phyloP scores from a whole-genome alignment of 2,329 filamentous ascomycete genomes.

The Balansia obtecta region DNA sequence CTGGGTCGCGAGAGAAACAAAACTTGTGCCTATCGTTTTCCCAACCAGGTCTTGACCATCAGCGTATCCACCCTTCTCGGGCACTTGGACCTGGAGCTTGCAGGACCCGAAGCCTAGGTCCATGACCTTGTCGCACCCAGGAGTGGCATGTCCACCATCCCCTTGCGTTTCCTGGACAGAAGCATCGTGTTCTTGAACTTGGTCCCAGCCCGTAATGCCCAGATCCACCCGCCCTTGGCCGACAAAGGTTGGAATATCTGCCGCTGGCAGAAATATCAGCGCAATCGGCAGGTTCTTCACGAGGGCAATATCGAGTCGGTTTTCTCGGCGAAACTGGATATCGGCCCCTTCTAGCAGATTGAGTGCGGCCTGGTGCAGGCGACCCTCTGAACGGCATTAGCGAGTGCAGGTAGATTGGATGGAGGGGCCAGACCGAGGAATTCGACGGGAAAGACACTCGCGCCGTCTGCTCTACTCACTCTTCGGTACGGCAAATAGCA shows the following conservation, averaged over 20 bases:
- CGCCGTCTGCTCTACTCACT: slow-evolving; percentile 45
- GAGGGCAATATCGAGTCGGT: slow-evolving; percentile 89
- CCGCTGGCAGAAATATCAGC: slow-evolving; percentile 90
- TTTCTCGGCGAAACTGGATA: slow-evolving; percentile 92
- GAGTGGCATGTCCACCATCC: slow-evolving; percentile 30
- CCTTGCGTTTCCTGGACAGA: slow-evolving; percentile 37
- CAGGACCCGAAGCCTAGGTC: slow-evolving; percentile 85
- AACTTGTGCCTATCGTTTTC: slow-evolving; percentile 91
- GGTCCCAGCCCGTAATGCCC: slow-evolving; percentile 88
- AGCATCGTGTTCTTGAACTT: slow-evolving; percentile 82
- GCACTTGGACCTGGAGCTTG: slow-evolving; percentile 94
- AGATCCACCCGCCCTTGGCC: slow-evolving; percentile 88
- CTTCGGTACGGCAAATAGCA: slow-evolving; percentile 96
- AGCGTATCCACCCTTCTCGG: slow-evolving; percentile 63
- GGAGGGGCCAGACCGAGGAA: not conserved
- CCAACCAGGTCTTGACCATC: slow-evolving; percentile 71
- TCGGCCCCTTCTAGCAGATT: slow-evolving; percentile 89
- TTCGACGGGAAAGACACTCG: not conserved
- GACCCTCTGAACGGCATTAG: slow-evolving; percentile 51
- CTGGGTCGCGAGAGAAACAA: slow-evolving; percentile 68
- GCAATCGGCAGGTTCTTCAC: slow-evolving; percentile 95
- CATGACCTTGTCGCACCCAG: slow-evolving; percentile 72
- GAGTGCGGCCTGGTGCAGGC: slow-evolving; percentile 75
- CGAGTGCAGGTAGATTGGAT: not conserved
- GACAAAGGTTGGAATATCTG: slow-evolving; percentile 95